Percentiles rank a stretch among this genome's conserved stretches.
Conservation (phyloP, 139 green algal species). For the Volvox africanus region DNA sequence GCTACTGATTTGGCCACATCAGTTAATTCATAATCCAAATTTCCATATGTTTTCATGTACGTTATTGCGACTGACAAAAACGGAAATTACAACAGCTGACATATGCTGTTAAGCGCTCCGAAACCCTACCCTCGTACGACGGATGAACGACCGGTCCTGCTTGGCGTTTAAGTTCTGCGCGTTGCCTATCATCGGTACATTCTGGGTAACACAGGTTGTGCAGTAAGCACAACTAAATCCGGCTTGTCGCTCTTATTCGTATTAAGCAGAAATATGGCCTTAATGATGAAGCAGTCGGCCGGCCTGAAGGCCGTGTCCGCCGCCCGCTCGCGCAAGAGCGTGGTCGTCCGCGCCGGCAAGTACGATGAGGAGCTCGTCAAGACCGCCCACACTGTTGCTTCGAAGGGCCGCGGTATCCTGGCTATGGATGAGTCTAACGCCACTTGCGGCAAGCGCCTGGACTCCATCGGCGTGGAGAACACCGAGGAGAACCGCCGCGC, state of each 20-base stretch:
- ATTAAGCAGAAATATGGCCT: slow-evolving; percentile 35
- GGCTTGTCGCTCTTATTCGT: slow-evolving; percentile 20
- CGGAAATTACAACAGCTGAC: too few relatives aligned
- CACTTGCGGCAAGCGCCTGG: slow-evolving; percentile 96
- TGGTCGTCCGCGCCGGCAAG: slow-evolving; percentile 61
- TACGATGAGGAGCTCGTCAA: slow-evolving; percentile 93
- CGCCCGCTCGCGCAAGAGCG: slow-evolving; percentile 12
- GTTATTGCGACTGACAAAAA: too few relatives aligned
- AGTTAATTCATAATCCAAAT: too few relatives aligned
- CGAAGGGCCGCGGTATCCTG: slow-evolving; percentile 92
- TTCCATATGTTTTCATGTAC: too few relatives aligned
- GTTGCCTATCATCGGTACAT: background rate
- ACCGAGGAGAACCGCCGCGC: slow-evolving; percentile 97
- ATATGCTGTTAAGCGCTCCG: background rate
- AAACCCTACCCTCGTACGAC: slow-evolving; percentile 35
- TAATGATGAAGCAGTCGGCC: slow-evolving; percentile 36
- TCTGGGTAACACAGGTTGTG: slow-evolving; percentile 3
- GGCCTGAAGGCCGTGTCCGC: slow-evolving; percentile 44
- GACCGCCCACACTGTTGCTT: slow-evolving; percentile 90
- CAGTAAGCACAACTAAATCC: slow-evolving; percentile 21
- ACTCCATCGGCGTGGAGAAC: slow-evolving; percentile 98
- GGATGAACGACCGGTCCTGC: background rate
- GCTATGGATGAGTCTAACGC: slow-evolving; percentile 99
- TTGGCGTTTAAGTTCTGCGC: background rate
- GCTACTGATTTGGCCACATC: too few relatives aligned